phyloP scores from a whole-genome alignment of 164 flowering plant species.

The Aristolochia fimbriata region DNA sequence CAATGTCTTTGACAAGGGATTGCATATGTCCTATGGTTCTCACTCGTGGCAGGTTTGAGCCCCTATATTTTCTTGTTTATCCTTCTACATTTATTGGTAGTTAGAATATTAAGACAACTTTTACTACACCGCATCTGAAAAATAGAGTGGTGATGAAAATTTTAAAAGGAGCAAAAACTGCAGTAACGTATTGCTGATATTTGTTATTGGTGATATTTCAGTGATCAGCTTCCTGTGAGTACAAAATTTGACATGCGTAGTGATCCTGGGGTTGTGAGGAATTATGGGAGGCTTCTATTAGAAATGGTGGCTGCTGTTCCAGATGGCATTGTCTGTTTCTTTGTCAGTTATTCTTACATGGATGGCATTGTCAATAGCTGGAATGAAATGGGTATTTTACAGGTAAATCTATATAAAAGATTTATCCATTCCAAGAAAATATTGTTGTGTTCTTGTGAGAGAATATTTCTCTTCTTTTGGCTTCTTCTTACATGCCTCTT shows the following conservation, averaged over 20 bases:
- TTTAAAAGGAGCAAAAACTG: no score
- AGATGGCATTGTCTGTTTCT: conserved; percentile 97
- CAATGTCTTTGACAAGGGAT: conserved; percentile 95
- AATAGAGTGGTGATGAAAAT: no score
- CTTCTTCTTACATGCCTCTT: no score
- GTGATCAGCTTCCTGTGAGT: conserved; percentile 99
- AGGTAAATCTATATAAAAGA: conserved; percentile 30
- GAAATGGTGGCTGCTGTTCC: conserved; percentile 98
- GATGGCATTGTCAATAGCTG: conserved; percentile 91
- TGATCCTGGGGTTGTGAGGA: conserved; percentile 96
- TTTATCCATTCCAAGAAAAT: no score
- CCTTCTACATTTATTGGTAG: no score
- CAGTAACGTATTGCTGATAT: not conserved
- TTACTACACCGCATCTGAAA: no score
- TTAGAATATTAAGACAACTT: no score
- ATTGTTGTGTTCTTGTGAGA: no score
- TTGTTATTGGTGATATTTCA: conserved; percentile 20
- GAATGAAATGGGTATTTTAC: conserved; percentile 83
- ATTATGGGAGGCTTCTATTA: conserved; percentile 90
- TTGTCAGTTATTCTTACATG: conserved; percentile 99
- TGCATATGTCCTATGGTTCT: conserved; percentile 99
- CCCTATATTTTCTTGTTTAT: not conserved
- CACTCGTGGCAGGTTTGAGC: conserved; percentile 85
- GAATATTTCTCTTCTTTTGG: no score
- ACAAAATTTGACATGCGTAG: conserved; percentile 97